Percentiles rank a stretch among this genome's conserved stretches.
phyloP scores from a whole-genome alignment of 2,329 filamentous ascomycete genomes.

The Hortaea werneckii region DNA sequence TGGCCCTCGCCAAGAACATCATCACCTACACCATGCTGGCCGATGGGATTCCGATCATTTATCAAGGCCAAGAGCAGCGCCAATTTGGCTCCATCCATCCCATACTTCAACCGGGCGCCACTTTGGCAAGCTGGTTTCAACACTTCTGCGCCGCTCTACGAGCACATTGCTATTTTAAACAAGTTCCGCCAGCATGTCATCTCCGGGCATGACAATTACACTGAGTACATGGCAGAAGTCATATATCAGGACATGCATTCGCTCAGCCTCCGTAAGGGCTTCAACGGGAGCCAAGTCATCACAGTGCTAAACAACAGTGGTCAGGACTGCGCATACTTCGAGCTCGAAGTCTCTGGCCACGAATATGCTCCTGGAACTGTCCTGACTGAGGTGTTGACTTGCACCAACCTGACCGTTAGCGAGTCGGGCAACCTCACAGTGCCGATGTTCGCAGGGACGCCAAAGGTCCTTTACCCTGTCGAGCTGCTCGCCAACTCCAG shows the following conservation, averaged over 20 bases:
- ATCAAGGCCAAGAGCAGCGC: conserved; percentile 34
- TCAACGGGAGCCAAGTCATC: conserved; percentile 30
- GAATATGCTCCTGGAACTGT: conserved; percentile 17
- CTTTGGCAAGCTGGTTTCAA: conserved; percentile 31
- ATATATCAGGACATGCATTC: conserved; percentile 36
- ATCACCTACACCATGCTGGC: conserved; percentile 29
- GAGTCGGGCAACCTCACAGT: conserved; percentile 19
- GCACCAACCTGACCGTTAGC: conserved; percentile 19
- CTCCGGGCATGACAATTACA: conserved; percentile 27
- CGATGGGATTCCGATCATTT: conserved; percentile 31
- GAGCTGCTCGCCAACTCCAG: conserved; percentile 14
- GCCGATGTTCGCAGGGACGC: conserved; percentile 25
- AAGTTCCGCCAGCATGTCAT: conserved; percentile 35
- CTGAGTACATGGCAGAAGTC: conserved; percentile 31
- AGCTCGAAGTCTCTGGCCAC: conserved; percentile 26
- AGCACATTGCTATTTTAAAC: conserved; percentile 31
- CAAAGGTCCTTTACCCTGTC: conserved; percentile 25
- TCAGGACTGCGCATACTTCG: conserved; percentile 18
- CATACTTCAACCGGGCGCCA: conserved; percentile 28
- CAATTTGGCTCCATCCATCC: conserved; percentile 23
- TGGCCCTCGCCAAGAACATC: conserved; percentile 29
- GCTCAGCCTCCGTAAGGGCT: conserved; percentile 37
- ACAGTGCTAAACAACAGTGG: conserved; percentile 36
- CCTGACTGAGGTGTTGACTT: conserved; percentile 26
- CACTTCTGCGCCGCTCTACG: conserved; percentile 31